Base-by-base conservation (phyloP, 768 basidiomycete species). In the Suillus placidus region DNA sequence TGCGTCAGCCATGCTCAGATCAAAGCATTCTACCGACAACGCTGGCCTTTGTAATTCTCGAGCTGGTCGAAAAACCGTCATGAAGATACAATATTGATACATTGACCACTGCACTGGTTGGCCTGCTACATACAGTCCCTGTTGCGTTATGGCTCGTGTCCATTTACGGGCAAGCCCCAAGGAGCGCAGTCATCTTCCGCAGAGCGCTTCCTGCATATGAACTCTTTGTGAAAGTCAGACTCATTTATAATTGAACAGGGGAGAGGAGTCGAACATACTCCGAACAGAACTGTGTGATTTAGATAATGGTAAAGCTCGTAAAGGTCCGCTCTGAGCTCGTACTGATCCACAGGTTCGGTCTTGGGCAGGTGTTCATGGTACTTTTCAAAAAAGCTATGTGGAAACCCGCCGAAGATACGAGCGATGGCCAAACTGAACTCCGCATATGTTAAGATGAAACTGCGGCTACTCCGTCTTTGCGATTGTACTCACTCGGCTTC, bases 241-340 rank as follows among this genome's bases (percentile, higher is more conserved):
- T 49, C 5, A 13, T 23, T 32, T 52, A 7, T 2, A 55, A n/a
- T 32, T 62, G 49, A 37, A 60, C 18, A 64, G 42, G 9, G n/a
- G 40, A 52, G 45, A 20, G 18, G 35, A 30, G 1, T 12, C 51
- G 40, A 10, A 80, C 89, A 79, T 72, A 92, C 92, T 66, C 90
- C 90, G 71, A 93, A 93, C 6, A 94, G 73, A 6, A 91, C 78
- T 0, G 92, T 91, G 71, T 94, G 92, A 70, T 94, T 94, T 68
- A 93, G 77, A 71, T 92, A 92, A 75, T 94, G 92, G 68, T 90
- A 94, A 34, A 93, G 76, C 74, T 92, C 86, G 69, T 94, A 93
- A n/a, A 93, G 75, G 60, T 90, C 85, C 38, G 76, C 82, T 40
- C 92, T 84, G 43, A 87, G 79, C 35, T 81, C 80, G 71, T 91